Evolutionary conservation across 1,284 basidiomycete genomes (phyloP).

Genomic region (Rhodotorula sp.): DNA sequence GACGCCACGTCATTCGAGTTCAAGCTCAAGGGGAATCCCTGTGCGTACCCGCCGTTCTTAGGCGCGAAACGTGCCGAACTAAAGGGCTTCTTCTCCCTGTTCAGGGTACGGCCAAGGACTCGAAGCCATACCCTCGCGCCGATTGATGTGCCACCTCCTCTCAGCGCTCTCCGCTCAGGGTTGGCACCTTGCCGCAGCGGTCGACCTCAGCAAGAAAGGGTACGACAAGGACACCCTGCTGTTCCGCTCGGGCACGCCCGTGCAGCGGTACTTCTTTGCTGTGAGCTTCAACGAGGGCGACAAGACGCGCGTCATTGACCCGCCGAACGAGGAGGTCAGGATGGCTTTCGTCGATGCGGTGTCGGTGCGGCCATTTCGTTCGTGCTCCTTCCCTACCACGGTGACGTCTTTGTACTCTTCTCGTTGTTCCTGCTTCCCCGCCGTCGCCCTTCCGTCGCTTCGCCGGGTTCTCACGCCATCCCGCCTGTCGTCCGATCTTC

Average conservation of each 20-base stretch:
- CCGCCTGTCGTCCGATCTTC: too few relatives aligned
- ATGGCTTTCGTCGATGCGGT: background rate
- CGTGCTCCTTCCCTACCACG: too few relatives aligned
- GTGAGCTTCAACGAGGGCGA: background rate
- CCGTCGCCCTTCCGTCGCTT: too few relatives aligned
- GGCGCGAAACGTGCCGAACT: fast-evolving
- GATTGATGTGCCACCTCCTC: background rate
- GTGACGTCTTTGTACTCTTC: too few relatives aligned
- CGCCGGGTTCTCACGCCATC: too few relatives aligned
- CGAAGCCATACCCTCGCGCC: background rate
- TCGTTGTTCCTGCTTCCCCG: too few relatives aligned
- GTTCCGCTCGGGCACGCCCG: background rate
- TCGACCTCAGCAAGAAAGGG: background rate
- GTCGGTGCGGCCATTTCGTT: too few relatives aligned
- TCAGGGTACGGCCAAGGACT: background rate
- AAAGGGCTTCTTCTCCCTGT: background rate
- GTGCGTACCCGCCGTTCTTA: background rate
- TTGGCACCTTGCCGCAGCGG: background rate
- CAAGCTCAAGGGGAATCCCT: background rate
- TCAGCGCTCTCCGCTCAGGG: background rate
- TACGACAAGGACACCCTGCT: slow-evolving; percentile 5
- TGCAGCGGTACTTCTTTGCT: background rate
- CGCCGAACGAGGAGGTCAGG: background rate
- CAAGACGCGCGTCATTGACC: background rate
- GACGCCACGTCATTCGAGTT: background rate